Evolutionary conservation across 2,329 filamentous ascomycete species (phyloP).

Genomic region (Rutstroemia sp.): DNA sequence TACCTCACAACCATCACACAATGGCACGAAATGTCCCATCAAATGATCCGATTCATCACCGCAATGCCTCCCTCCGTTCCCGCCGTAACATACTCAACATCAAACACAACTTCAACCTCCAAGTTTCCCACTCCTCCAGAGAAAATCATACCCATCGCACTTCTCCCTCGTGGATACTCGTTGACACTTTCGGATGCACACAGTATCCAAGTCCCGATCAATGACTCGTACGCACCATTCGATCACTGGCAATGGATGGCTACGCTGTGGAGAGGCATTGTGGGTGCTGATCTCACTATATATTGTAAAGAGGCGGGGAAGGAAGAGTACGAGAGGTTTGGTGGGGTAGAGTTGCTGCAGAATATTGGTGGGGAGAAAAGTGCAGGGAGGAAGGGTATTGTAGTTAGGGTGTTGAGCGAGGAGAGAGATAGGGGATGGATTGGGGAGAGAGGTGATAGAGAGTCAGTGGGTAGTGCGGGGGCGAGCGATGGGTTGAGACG

Average conservation of each 20-base stretch:
- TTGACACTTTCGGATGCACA: constrained; percentile 71
- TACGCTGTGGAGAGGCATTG: constrained; percentile 80
- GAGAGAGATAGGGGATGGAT: constrained; percentile 67
- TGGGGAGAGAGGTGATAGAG: constrained; percentile 62
- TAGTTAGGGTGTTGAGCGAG: constrained; percentile 49
- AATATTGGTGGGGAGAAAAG: constrained; percentile 40
- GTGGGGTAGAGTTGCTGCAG: constrained; percentile 49
- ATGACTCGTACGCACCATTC: constrained; percentile 69
- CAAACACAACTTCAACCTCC: background rate
- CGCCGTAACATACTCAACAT: background rate
- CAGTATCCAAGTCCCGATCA: constrained; percentile 65
- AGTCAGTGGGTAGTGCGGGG: constrained; percentile 17
- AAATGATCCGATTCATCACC: constrained; percentile 56
- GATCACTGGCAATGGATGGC: constrained; percentile 99
- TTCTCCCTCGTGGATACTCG: constrained; percentile 73
- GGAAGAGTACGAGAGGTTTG: constrained; percentile 34
- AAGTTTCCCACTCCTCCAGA: constrained; percentile 14
- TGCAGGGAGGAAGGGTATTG: constrained; percentile 44
- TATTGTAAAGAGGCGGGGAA: constrained; percentile 43
- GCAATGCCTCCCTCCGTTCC: constrained; percentile 16
- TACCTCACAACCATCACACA: constrained; percentile 61
- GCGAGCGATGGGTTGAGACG: background rate
- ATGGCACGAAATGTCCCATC: constrained; percentile 70
- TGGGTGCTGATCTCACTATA: constrained; percentile 73
- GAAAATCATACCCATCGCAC: constrained; percentile 55